Evolutionary conservation across 257 asterid genomes (phyloP), one percentile per base, ranked within the genome.

Genomic region (Oldenlandia corymbosa): DNA sequence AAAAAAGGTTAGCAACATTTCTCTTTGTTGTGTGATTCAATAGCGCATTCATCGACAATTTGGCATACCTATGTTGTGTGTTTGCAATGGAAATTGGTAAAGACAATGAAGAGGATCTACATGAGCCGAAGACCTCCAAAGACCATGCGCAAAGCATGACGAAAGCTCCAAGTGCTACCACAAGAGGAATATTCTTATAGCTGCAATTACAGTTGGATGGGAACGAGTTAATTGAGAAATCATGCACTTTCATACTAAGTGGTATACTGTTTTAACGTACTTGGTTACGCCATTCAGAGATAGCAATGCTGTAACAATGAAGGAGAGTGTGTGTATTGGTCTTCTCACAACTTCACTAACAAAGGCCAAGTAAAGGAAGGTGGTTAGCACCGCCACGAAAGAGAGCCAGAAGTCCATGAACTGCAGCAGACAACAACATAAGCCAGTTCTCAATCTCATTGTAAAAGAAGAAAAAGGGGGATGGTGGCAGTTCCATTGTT

Each of bases 381-480:
- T 91, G 71, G 95, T 85, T 54, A 84, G 84, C 11, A 88, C 89
- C 17, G 96, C 97, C 91, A 91, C 83, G 84, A 91, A 91, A 43
- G 96, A 88, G 65, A 91, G 97, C 97, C 97, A 91, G 80, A 88
- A 91, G 70, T 91, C 97, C 70, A 88, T 62, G 76, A 85, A 91
- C 97, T 91, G 48, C 23, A 50, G 9, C 4, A 51, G 17, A 20
- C 26, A 64, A n/a, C n/a, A 27, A 37, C 7, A 31, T 27, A 57
- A 31, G 58, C 5, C 21, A 30, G 54, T 45, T 45, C 4, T 45
- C 17, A 42, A 18, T 42, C 12, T 51, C 13, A 9, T 12, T 24
- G n/a, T 18, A 1, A 42, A 16, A 6, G 0, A 10, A 6, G 0
- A 26, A 13, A 24, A 23, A n/a, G 7, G 13, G n/a, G n/a, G n/a